Base-by-base conservation (phyloP, 2,329 filamentous ascomycete genomes). In the Penicillium italicum region DNA sequence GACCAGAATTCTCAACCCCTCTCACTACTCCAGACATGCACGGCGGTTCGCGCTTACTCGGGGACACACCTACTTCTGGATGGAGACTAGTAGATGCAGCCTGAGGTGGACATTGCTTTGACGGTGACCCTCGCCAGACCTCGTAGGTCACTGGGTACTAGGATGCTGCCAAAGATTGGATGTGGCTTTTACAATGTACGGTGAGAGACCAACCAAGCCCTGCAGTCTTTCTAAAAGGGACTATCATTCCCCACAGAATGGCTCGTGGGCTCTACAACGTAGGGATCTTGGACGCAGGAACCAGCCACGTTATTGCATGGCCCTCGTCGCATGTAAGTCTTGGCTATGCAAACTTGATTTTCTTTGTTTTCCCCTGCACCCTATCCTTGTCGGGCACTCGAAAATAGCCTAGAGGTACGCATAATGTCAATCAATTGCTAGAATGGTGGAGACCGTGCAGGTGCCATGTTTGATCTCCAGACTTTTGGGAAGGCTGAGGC, bases 281-380 rank as follows among this genome's bases (percentile, higher is more conserved):
- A 38, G 24, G 31, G 37, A 34, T 20, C 4, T 22, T 30, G 43
- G 33, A 50, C 61, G 62, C 65, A 69, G 62, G 62, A 66, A 66
- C 44, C 43, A 55, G 53, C 56, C 59, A 58, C 53, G 49, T 57
- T 59, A 37, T 48, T 53, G 12, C 30, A 45, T 48, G 24, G 16
- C 20, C 34, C 24, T 46, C 43, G 11, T 41, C 7, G 57, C 31
- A 18, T 48, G 41, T 18, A 31, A 53, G 26, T 16, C 50, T 50
- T 52, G 38, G 54, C 47, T 16, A 49, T 57, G 50, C 44, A 46
- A n/a, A n/a, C n/a, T n/a, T 42, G 33, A 26, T 38, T 51, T 46
- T 38, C 57, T 52, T 54, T 56, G 45, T 41, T 37, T 41, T 2
- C 11, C 22, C 31, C n/a, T 47, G 14, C 18, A 36, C 22, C 38